Conservation (phyloP, 225 moss, liverwort and hornwort genomes). For the Sphagnum contortum region DNA sequence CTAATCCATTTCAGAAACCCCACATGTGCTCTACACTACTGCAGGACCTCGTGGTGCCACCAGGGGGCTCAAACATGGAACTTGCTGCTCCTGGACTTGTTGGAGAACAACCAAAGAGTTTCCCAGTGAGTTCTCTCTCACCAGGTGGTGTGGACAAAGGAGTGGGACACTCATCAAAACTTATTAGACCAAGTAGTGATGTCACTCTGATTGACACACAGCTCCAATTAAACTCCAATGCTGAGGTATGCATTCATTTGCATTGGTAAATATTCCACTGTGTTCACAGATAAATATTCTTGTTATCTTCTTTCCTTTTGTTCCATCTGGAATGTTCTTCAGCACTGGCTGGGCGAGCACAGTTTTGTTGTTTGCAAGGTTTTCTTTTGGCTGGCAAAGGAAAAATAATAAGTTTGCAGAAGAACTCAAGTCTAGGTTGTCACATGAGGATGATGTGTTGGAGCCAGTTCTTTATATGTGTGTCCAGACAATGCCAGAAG, state of each 20-base stretch:
- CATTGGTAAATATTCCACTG: no score
- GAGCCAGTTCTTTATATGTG: not conserved
- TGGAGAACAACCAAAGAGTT: slow-evolving; percentile 25
- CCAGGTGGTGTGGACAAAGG: slow-evolving; percentile 50
- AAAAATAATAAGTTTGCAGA: no score
- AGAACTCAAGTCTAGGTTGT: no score
- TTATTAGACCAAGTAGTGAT: slow-evolving; percentile 61
- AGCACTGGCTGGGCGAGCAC: no score
- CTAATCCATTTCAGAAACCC: no score
- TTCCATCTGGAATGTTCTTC: no score
- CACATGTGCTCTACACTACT: not conserved
- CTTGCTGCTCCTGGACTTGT: slow-evolving; percentile 16
- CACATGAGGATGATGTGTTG: no score
- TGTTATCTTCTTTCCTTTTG: no score
- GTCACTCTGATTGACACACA: slow-evolving; percentile 52
- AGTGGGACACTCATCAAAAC: slow-evolving; percentile 37
- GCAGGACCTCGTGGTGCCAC: slow-evolving; percentile 69
- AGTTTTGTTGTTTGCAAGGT: no score
- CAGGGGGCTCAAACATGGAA: slow-evolving; percentile 17
- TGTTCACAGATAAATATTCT: no score
- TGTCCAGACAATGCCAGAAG: slow-evolving; percentile 91
- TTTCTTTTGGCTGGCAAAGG: no score
- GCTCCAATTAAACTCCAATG: slow-evolving; percentile 30
- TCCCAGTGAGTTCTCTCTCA: slow-evolving; percentile 19
- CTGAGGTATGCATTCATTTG: slow-evolving; percentile 18